Evolutionary conservation across 1,139 yeast genomes (phyloP).

Genomic region (Geotrichum carabidarum): DNA sequence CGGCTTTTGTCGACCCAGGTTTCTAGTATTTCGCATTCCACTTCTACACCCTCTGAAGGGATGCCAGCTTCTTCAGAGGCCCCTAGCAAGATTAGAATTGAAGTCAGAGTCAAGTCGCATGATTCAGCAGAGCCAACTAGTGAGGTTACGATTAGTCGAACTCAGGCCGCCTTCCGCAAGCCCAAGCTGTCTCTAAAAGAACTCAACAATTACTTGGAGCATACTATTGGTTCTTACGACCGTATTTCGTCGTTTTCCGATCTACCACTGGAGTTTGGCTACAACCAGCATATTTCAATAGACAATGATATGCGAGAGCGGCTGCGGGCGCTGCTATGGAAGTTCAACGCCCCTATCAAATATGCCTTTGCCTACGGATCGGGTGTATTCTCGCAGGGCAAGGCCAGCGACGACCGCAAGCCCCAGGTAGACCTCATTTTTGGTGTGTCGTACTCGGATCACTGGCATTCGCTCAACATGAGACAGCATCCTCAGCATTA

Average conservation of each 20-base stretch:
- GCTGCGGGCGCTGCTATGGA: conserved; percentile 48
- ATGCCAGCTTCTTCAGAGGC: neutral
- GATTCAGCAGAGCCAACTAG: neutral
- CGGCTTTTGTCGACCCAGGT: neutral
- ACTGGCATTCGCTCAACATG: conserved; percentile 73
- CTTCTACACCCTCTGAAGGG: neutral
- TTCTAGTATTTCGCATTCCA: neutral
- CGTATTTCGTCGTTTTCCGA: conserved; percentile 42
- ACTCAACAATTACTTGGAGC: conserved; percentile 26
- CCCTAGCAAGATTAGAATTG: neutral
- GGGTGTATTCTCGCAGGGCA: conserved; percentile 83
- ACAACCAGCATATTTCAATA: conserved; percentile 53
- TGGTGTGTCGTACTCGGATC: conserved; percentile 66
- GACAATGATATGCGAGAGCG: conserved; percentile 45
- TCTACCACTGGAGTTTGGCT: conserved; percentile 51
- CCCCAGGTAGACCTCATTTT: conserved; percentile 87
- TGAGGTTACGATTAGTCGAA: neutral
- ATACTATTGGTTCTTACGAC: conserved; percentile 26
- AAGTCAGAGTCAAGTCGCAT: conserved; percentile 1
- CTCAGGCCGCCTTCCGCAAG: conserved; percentile 1
- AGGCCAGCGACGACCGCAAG: conserved; percentile 33
- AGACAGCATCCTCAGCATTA: conserved; percentile 67
- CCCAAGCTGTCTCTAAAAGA: conserved; percentile 7
- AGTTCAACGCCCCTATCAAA: conserved; percentile 63
- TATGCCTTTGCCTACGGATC: conserved; percentile 92